Evolutionary conservation across 2,329 filamentous ascomycete genomes (phyloP), one percentile per base, ranked within the genome.

Genomic region (Didymellaceae sp.): DNA sequence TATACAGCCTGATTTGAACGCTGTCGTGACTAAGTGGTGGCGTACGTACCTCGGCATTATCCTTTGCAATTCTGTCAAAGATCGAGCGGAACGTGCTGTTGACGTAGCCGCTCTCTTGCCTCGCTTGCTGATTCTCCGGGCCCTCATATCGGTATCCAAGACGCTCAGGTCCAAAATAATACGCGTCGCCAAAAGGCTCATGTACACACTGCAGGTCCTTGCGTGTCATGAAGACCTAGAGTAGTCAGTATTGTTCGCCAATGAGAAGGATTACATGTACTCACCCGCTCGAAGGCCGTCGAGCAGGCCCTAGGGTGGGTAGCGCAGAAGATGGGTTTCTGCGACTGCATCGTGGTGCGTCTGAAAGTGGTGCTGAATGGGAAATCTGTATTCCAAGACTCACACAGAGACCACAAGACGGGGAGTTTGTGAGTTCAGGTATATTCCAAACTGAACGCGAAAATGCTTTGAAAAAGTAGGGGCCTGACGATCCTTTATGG

Each of bases 241-340:
- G 30, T 37, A 34, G 58, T 55, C 20, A 61, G 52, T 33, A 20
- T n/a, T 31, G 31, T 38, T 10, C 31, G 28, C 35, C 4, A 33
- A 16, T 14, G 22, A 5, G 21, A 21, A 44, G 31, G 17, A 55
- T 34, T 24, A 9, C n/a, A 16, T 48, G 24, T 14, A 56, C 82
- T 69, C 80, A 95, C 93, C 75, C 93, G 83, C 80, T 99, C 94
- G 78, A 97, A 99, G 22, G 94, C 94, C 39, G 94, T 97, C 49
- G 92, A 97, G 79, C 92, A 97, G 59, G 93, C 91, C 75, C 94
- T 83, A 26, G 94, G 94, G 76, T 97, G 93, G 65, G 94, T 97
- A 50, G 88, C 91, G 67, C 94, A 86, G 73, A 97, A 97, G 73
- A 97, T 90, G 30, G 90, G 88, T 70, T 86, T 94, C 37, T 48